Evolutionary conservation across 2,329 filamentous ascomycete genomes (phyloP).

Genomic region (Trichoderma sp.): DNA sequence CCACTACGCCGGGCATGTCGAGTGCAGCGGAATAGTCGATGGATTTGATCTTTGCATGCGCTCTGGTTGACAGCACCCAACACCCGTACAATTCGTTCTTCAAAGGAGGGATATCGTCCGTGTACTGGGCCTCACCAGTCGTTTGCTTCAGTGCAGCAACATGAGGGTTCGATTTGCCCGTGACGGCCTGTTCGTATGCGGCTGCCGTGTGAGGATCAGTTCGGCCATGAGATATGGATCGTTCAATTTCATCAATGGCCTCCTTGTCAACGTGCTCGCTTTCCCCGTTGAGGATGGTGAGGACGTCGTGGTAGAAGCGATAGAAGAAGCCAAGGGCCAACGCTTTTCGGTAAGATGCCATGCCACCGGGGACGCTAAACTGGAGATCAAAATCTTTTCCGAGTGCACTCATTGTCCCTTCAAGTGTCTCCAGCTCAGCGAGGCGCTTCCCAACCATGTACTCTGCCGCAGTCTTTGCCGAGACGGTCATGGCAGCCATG

Average conservation of each 20-base stretch:
- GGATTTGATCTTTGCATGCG: slow-evolving; percentile 78
- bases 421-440: slow-evolving; percentile 76
- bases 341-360: slow-evolving; percentile 93
- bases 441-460: slow-evolving; percentile 77
- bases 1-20: slow-evolving; percentile 80
- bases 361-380: slow-evolving; percentile 91
- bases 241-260: slow-evolving; percentile 79
- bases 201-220: slow-evolving; percentile 74
- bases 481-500: slow-evolving; percentile 90
- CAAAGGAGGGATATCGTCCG: slow-evolving; percentile 84
- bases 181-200: slow-evolving; percentile 76
- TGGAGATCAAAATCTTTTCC: slow-evolving; percentile 83
- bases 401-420: slow-evolving; percentile 86
- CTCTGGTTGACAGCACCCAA: slow-evolving; percentile 82
- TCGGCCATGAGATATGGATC: slow-evolving; percentile 74
- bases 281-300: slow-evolving; percentile 57
- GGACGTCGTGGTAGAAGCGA: slow-evolving; percentile 88
- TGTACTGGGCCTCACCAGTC: slow-evolving; percentile 93
- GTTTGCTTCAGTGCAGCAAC: slow-evolving; percentile 91
- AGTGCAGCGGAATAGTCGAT: slow-evolving; percentile 75
- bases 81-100: slow-evolving; percentile 88
- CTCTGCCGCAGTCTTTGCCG: slow-evolving; percentile 73
- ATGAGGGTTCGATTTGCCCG: slow-evolving; percentile 84
- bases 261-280: slow-evolving; percentile 61
- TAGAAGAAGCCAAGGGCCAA: slow-evolving; percentile 94